phyloP scores from a whole-genome alignment of 2,329 filamentous ascomycete species.

The Claviceps fusiformis region DNA sequence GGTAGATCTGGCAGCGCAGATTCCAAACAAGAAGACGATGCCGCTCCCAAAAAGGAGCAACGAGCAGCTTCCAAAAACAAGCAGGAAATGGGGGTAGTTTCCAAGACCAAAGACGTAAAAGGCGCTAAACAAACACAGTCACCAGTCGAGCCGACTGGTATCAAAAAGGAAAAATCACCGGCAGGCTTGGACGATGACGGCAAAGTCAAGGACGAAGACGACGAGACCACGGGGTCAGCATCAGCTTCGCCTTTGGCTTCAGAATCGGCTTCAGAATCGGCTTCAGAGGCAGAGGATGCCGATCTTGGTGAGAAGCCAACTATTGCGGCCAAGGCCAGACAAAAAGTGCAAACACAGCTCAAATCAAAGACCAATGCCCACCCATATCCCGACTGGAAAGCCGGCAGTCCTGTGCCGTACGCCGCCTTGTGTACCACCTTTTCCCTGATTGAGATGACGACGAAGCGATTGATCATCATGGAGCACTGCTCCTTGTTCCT shows the following conservation, averaged over 20 bases:
- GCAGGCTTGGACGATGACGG: conserved; percentile 14
- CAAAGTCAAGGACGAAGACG: conserved; percentile 14
- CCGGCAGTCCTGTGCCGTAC: conserved; percentile 81
- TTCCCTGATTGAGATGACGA: conserved; percentile 87
- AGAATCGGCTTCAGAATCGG: conserved; percentile 15
- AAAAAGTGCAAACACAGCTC: conserved; percentile 68
- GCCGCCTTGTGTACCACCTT: conserved; percentile 90
- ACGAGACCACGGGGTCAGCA: neutral
- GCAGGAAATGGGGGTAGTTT: conserved; percentile 12
- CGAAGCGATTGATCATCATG: conserved; percentile 76
- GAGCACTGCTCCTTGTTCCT: conserved; percentile 85
- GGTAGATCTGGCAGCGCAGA: neutral
- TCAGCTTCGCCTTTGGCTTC: too few relatives aligned
- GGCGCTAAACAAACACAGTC: neutral
- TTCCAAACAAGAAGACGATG: neutral
- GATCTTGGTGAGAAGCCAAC: conserved; percentile 53
- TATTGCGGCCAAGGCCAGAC: conserved; percentile 57
- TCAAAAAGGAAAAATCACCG: conserved; percentile 9
- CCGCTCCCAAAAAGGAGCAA: neutral
- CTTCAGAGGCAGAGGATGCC: conserved; percentile 29
- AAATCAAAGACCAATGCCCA: conserved; percentile 58
- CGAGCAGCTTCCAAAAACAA: neutral
- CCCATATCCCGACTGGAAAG: conserved; percentile 90
- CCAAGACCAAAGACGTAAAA: conserved; percentile 13
- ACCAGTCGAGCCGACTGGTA: neutral